Conservation (phyloP, 225 moss, liverwort and hornwort species). For the Pseudoscleropodium purum region DNA sequence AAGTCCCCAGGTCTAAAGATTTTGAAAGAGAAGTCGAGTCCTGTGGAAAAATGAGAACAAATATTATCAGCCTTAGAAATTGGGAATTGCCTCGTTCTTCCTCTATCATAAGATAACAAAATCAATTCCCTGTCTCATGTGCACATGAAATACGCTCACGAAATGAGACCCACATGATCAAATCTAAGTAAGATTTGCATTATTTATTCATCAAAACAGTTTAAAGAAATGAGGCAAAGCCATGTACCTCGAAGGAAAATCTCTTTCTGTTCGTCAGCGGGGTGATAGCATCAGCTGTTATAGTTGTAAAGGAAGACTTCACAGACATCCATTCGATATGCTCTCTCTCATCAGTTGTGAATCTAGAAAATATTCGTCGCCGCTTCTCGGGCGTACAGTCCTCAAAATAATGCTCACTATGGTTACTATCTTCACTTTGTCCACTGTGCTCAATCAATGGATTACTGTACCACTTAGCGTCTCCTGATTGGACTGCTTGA, state of each 20-base stretch:
- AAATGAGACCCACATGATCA: background rate
- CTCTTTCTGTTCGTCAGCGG: constrained; percentile 56
- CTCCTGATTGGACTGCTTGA: constrained; percentile 8
- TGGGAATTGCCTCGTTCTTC: background rate
- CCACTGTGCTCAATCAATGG: constrained; percentile 39
- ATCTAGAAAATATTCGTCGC: constrained; percentile 47
- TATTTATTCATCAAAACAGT: background rate
- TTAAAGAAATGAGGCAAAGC: background rate
- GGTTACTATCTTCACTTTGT: constrained; percentile 27
- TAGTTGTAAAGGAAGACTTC: constrained; percentile 76
- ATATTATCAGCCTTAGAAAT: background rate
- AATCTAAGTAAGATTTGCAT: background rate
- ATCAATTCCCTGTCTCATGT: background rate
- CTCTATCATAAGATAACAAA: background rate
- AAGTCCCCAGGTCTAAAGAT: background rate
- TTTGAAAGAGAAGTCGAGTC: background rate
- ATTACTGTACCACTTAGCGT: constrained; percentile 50
- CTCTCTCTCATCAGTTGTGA: constrained; percentile 26
- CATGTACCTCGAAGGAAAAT: constrained; percentile 29
- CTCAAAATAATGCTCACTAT: constrained; percentile 55
- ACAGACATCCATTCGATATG: constrained; percentile 79
- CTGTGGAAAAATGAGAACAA: background rate
- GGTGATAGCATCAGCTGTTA: constrained; percentile 53
- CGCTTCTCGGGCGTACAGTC: constrained; percentile 57
- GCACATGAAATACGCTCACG: background rate